Percentiles rank a stretch among this genome's conserved stretches.
Conservation (phyloP, 2,329 filamentous ascomycete species). For the Penicillium sp. region DNA sequence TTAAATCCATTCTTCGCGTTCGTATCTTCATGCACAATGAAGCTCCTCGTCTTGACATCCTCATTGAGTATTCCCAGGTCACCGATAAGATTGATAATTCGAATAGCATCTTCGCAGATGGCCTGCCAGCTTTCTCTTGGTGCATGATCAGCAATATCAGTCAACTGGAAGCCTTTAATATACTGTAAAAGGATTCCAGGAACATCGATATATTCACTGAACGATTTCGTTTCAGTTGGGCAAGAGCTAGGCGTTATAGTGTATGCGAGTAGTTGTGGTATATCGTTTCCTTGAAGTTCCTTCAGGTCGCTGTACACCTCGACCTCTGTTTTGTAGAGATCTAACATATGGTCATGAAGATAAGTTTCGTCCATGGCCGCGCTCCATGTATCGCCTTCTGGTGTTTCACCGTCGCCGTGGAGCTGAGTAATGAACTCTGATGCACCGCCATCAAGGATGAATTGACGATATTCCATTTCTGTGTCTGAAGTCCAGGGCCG, state of each 20-base stretch:
- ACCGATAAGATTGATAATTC: constrained; percentile 13
- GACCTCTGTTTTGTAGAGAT: constrained; percentile 13
- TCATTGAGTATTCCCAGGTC: constrained; percentile 20
- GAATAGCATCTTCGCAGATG: constrained; percentile 24
- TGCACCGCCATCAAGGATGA: constrained; percentile 13
- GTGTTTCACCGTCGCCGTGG: constrained; percentile 2
- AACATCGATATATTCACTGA: constrained; percentile 4
- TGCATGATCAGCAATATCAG: constrained; percentile 9
- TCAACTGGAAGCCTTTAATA: constrained; percentile 11
- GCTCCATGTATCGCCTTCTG: constrained; percentile 8
- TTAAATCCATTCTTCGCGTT: constrained; percentile 2
- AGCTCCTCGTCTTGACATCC: constrained; percentile 21
- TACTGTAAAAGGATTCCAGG: constrained; percentile 16
- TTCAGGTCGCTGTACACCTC: constrained; percentile 11
- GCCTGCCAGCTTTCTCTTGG: constrained; percentile 15
- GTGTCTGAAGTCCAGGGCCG: constrained; percentile 12
- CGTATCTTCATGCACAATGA: constrained; percentile 3
- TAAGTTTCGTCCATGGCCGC: constrained; percentile 14
- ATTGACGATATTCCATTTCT: constrained; percentile 17
- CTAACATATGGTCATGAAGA: constrained; percentile 12
- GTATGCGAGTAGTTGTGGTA: constrained; percentile 16
- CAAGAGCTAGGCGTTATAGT: background rate
- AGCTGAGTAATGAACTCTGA: constrained; percentile 8
- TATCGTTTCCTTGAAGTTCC: constrained; percentile 17
- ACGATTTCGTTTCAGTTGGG: background rate